Base-by-base conservation (phyloP, 73 alveolate genomes). In the Symbiodinium natans region DNA sequence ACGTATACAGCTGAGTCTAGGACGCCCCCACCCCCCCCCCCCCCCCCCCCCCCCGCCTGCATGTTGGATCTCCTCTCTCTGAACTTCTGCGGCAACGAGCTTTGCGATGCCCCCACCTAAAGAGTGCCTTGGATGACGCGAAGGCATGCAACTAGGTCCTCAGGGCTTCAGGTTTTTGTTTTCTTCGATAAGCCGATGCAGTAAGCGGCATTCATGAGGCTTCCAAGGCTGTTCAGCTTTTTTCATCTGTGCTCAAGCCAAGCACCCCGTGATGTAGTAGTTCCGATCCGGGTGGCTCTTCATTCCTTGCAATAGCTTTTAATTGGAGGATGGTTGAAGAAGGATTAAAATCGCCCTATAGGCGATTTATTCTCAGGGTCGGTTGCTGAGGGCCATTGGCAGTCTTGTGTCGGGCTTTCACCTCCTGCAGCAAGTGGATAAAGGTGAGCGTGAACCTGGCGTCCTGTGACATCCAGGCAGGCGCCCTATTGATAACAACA, bases 81-180 rank as follows among this genome's bases (percentile, higher is more conserved):
- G 48, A 6, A 42, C 88, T 42, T 90, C 97, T 36, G 97, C 97
- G 39, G 97, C 97, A 33, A 90, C 97, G 80, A 90, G 33, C 88
- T 90, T 90, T 2, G 97, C 97, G 48, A 90, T 90, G 38, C 97
- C 97, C 23, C 97, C 97, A 39, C 97, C 97, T 36, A 90, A 27
- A 4, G 97, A 90, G 88, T 90, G 97, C 89, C 80, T 63, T 52
- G 71, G n/a, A n/a, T n/a, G n/a, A n/a, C n/a, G n/a, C n/a, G n/a
- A n/a, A n/a, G n/a, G n/a, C n/a, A n/a, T n/a, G n/a, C n/a, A n/a
- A n/a, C n/a, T n/a, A n/a, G n/a, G n/a, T n/a, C n/a, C n/a, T n/a
- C n/a, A n/a, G n/a, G n/a, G n/a, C n/a, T n/a, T n/a, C n/a, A n/a
- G n/a, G n/a, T n/a, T n/a, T n/a, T n/a, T n/a, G n/a, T n/a, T n/a